Percentiles rank a stretch among this genome's conserved stretches.
phyloP scores from a whole-genome alignment of 208 protist species.

The Phytomonas francai region DNA sequence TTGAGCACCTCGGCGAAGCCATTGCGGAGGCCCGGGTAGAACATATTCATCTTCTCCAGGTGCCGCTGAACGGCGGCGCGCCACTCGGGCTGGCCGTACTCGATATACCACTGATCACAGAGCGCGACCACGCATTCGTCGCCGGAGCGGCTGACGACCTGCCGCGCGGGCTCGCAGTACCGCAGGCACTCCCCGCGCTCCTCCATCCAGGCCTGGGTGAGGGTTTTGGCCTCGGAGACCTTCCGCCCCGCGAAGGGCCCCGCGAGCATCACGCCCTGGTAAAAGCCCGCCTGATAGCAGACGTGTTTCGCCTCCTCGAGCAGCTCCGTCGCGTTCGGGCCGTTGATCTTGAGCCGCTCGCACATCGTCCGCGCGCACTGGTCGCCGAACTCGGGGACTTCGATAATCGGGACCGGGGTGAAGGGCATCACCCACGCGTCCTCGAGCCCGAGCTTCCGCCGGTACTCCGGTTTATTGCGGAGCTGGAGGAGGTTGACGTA shows the following conservation, averaged over 20 bases:
- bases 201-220: constrained; percentile 77
- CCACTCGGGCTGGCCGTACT: constrained; percentile 99
- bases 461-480: constrained; percentile 90
- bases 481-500: constrained; percentile 97
- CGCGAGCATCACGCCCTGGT: constrained; percentile 92
- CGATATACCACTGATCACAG: constrained; percentile 99
- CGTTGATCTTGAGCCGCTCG: constrained; percentile 95
- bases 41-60: constrained; percentile 91
- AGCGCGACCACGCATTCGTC: constrained; percentile 99
- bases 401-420: constrained; percentile 94
- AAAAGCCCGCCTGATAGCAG: constrained; percentile 97
- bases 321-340: constrained; percentile 92
- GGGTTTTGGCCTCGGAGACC: constrained; percentile 94
- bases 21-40: constrained; percentile 85
- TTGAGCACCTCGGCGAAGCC: constrained; percentile 92
- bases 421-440: constrained; percentile 95
- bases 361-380: constrained; percentile 84
- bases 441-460: constrained; percentile 90
- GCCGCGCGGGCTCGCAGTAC: constrained; percentile 96
- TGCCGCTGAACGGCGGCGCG: constrained; percentile 77
- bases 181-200: constrained; percentile 66
- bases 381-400: constrained; percentile 88
- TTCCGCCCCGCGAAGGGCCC: constrained; percentile 64
- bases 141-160: constrained; percentile 97
- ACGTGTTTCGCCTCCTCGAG: constrained; percentile 97